Evolutionary conservation across 2,329 filamentous ascomycete genomes (phyloP).

Genomic region (Alternaria rosae): DNA sequence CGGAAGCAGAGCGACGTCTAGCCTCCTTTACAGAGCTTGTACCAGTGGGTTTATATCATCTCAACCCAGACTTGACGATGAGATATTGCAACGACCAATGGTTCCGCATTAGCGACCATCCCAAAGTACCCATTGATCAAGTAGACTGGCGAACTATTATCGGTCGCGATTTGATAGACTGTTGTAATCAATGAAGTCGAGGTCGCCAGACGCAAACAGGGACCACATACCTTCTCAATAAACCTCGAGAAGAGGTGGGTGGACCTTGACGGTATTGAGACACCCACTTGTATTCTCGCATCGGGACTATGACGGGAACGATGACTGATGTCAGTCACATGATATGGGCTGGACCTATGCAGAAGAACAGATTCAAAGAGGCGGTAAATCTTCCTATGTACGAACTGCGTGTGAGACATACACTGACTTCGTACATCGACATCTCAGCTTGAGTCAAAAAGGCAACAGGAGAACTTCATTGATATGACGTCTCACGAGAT

Average conservation of each 20-base stretch:
- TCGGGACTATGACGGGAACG: conserved; percentile 34
- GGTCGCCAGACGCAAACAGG: background rate
- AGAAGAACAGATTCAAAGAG: conserved; percentile 15
- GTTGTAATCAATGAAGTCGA: conserved; percentile 9
- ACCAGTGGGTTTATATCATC: conserved; percentile 18
- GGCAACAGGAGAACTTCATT: conserved; percentile 35
- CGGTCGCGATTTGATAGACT: conserved; percentile 5
- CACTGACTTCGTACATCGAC: too few relatives aligned
- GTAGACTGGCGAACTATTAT: conserved; percentile 13
- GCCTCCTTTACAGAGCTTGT: conserved; percentile 23
- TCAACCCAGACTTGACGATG: conserved; percentile 22
- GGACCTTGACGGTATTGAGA: conserved; percentile 19
- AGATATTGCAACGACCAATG: conserved; percentile 31
- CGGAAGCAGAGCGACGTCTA: conserved; percentile 26
- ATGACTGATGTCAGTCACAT: conserved; percentile 45
- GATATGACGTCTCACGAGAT: conserved; percentile 38
- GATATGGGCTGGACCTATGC: conserved; percentile 37
- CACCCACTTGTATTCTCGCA: conserved; percentile 23
- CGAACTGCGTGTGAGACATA: too few relatives aligned
- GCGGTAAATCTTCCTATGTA: too few relatives aligned
- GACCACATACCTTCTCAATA: conserved; percentile 15
- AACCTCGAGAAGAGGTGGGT: conserved; percentile 26
- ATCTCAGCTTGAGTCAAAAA: conserved; percentile 26
- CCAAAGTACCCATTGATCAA: conserved; percentile 12
- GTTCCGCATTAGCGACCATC: conserved; percentile 23